Conservation (phyloP, 2,329 filamentous ascomycete species). For the Alternaria postmessia region DNA sequence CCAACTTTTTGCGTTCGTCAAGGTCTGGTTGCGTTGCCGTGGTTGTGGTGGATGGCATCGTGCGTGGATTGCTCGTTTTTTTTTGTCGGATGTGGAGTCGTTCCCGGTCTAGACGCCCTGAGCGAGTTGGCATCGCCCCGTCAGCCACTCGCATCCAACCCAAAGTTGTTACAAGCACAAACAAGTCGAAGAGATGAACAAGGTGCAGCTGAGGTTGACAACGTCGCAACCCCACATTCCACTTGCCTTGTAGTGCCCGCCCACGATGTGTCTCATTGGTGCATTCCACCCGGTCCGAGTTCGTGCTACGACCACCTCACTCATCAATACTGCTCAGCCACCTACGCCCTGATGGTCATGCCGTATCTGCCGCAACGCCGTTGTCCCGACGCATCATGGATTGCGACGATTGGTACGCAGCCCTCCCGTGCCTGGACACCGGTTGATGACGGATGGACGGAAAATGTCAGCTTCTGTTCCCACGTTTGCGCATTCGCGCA, state of each 20-base stretch:
- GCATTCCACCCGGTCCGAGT: neutral
- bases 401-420: conserved; percentile 4
- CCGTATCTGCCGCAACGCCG: conserved; percentile 8
- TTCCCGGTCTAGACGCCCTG: neutral
- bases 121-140: neutral
- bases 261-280: conserved; percentile 4
- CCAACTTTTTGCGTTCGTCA: neutral
- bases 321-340: conserved; percentile 21
- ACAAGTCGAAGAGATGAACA: conserved; percentile 11
- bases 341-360: neutral
- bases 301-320: conserved; percentile 7
- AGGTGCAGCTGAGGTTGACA: conserved; percentile 9
- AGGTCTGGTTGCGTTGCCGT: neutral
- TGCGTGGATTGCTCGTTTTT: neutral
- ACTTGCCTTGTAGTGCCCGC: conserved; percentile 9
- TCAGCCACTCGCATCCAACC: neutral
- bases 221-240: conserved; percentile 2
- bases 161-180: neutral
- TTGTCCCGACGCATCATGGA: conserved; percentile 6
- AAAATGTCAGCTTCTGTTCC: conserved; percentile 20
- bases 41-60: neutral
- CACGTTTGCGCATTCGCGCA: conserved; percentile 32
- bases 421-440: conserved; percentile 14
- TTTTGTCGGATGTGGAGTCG: neutral
- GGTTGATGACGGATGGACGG: conserved; percentile 17